Percentiles rank a stretch among this genome's conserved stretches.
These are phyloP conservation scores for Kwoniella mangroviensis DNA, from an alignment of 768 basidiomycete genomes.

Conservation along the genomic window DNA sequence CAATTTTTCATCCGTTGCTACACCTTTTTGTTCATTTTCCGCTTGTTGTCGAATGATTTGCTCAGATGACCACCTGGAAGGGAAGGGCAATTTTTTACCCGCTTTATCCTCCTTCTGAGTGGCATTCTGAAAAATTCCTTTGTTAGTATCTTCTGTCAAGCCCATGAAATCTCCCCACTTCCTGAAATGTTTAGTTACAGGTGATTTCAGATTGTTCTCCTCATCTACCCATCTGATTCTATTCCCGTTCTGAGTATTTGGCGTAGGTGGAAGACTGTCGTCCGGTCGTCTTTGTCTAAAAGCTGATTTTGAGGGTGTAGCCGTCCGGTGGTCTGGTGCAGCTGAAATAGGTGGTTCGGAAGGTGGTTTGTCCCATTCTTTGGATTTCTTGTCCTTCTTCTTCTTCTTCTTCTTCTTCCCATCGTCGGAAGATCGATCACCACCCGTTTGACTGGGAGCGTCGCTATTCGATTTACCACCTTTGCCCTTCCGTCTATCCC, in stretches of 20 bases:
- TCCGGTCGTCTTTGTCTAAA: slow-evolving; percentile 9
- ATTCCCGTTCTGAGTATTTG: slow-evolving; percentile 9
- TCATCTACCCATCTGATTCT: slow-evolving; percentile 15
- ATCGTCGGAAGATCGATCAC: not conserved
- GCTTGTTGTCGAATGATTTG: not conserved
- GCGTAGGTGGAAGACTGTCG: slow-evolving; percentile 13
- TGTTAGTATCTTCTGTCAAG: slow-evolving; percentile 6
- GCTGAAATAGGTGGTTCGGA: slow-evolving; percentile 1
- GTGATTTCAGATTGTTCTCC: not conserved
- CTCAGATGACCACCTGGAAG: not conserved
- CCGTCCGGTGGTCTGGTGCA: slow-evolving; percentile 21
- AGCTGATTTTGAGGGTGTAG: slow-evolving; percentile 4
- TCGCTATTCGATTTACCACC: not conserved
- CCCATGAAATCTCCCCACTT: slow-evolving; percentile 19
- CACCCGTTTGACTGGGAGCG: not conserved
- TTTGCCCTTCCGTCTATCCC: not conserved
- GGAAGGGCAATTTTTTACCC: not conserved
- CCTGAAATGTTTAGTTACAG: slow-evolving; percentile 14
- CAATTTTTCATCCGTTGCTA: not conserved
- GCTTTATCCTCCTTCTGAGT: not conserved
- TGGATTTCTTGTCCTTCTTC: slow-evolving; percentile 1
- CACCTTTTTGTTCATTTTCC: not conserved
- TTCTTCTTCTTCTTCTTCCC: slow-evolving; percentile 5
- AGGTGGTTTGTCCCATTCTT: slow-evolving; percentile 12
- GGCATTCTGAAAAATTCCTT: slow-evolving; percentile 4